Percentiles rank a stretch among this genome's conserved stretches.
Conservation (phyloP, 345 rosid species). For the Aquilaria malaccensis region DNA sequence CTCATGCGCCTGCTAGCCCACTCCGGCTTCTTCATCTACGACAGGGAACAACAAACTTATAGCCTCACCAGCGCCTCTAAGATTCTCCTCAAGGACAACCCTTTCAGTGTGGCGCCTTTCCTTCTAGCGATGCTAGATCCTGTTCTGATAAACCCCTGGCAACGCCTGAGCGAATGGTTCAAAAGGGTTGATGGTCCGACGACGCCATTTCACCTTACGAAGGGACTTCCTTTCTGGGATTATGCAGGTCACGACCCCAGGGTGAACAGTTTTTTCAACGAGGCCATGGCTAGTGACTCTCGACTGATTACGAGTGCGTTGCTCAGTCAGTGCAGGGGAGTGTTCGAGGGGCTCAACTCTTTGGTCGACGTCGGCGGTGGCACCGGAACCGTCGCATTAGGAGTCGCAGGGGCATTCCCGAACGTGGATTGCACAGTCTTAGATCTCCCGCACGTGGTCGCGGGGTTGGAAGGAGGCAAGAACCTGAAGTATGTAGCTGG, state of each 20-base stretch:
- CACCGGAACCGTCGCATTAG: conserved; percentile 27
- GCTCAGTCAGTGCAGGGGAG: conserved; percentile 14
- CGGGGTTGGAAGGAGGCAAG: conserved; percentile 6
- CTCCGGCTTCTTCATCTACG: conserved; percentile 32
- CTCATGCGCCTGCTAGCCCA: conserved; percentile 38
- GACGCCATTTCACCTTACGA: conserved; percentile 24
- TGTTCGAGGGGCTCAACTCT: conserved; percentile 26
- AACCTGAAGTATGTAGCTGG: conserved; percentile 30
- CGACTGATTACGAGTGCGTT: conserved; percentile 12
- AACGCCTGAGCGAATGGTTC: conserved; percentile 28
- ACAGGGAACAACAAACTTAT: conserved; percentile 13
- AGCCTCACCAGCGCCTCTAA: conserved; percentile 24
- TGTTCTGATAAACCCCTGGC: conserved; percentile 19
- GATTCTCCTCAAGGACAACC: conserved; percentile 23
- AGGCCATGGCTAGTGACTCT: conserved; percentile 34
- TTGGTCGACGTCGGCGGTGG: conserved; percentile 45
- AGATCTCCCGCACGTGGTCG: conserved; percentile 36
- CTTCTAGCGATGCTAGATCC: conserved; percentile 21
- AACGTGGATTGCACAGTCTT: conserved; percentile 27
- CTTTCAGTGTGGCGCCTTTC: conserved; percentile 26
- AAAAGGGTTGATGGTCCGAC: not conserved
- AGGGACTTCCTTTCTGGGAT: conserved; percentile 25
- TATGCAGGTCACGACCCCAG: conserved; percentile 9
- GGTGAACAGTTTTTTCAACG: conserved; percentile 17
- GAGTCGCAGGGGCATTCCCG: conserved; percentile 22